phyloP scores from a whole-genome alignment of 2,329 filamentous ascomycete species.

The Aspergillus hiratsukae region DNA sequence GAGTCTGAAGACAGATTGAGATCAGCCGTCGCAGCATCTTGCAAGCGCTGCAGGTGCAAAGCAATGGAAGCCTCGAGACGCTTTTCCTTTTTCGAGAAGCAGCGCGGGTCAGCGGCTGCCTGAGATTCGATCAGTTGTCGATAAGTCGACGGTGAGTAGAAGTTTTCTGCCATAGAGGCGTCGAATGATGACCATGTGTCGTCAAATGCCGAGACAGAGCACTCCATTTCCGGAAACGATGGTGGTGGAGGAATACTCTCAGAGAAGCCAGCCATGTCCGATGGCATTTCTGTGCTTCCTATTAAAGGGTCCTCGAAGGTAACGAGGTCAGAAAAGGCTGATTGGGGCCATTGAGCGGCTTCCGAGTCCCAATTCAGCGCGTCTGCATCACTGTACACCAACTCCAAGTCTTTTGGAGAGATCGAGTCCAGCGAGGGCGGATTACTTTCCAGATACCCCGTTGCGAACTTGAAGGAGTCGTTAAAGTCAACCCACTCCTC shows the following conservation, averaged over 20 bases:
- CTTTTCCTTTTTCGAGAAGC: conserved; percentile 37
- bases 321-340: conserved; percentile 22
- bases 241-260: conserved; percentile 8
- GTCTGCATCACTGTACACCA: conserved; percentile 22
- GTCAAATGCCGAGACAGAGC: conserved; percentile 3
- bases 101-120: conserved; percentile 33
- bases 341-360: conserved; percentile 14
- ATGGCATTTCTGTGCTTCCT: conserved; percentile 13
- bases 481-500: conserved; percentile 34
- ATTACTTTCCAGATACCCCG: conserved; percentile 25
- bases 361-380: conserved; percentile 19
- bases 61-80: conserved; percentile 40
- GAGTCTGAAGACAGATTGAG: conserved; percentile 25
- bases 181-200: conserved; percentile 9
- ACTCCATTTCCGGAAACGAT: conserved; percentile 1
- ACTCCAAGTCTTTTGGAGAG: conserved; percentile 25
- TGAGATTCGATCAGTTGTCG: conserved; percentile 34
- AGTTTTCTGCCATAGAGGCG: conserved; percentile 1
- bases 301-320: conserved; percentile 19
- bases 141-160: conserved; percentile 14
- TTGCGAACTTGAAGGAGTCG: conserved; percentile 28
- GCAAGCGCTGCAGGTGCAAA: conserved; percentile 36
- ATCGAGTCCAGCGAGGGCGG: conserved; percentile 27
- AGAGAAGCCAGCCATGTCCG: conserved; percentile 14
- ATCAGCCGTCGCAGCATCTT: conserved; percentile 26